phyloP scores from a whole-genome alignment of 495 filamentous ascomycete genomes.

The Alectoria sarmentosa region DNA sequence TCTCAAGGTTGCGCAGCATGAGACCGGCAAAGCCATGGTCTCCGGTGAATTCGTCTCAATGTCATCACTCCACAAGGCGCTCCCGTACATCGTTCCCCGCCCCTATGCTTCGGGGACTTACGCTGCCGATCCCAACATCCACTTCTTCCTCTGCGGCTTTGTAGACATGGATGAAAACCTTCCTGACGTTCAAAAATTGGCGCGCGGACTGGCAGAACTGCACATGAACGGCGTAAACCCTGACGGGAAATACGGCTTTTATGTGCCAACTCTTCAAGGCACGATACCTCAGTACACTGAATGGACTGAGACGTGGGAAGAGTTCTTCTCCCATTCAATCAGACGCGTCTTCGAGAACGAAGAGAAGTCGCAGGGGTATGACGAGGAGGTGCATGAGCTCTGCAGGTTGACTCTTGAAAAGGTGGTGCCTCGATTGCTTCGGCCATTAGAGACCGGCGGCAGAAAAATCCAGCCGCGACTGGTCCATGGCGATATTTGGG shows the following conservation, averaged over 20 bases:
- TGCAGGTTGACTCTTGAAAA: too few species aligned
- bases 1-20: too few species aligned
- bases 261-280: slow-evolving; percentile 19
- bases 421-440: too few species aligned
- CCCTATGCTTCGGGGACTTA: slow-evolving; percentile 16
- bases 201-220: slow-evolving; percentile 12
- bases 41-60: slow-evolving; percentile 19
- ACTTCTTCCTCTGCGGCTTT: slow-evolving; percentile 22
- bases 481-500: too few species aligned
- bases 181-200: slow-evolving; percentile 15
- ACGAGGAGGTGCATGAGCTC: slow-evolving; percentile 28
- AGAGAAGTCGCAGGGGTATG: slow-evolving; percentile 29
- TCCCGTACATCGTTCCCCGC: slow-evolving; percentile 9
- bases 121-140: slow-evolving; percentile 6
- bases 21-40: slow-evolving; percentile 23
- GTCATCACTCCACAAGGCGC: slow-evolving; percentile 9
- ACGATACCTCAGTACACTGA: slow-evolving; percentile 19
- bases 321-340: slow-evolving; percentile 34
- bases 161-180: slow-evolving; percentile 20
- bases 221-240: slow-evolving; percentile 14
- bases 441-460: too few species aligned
- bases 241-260: slow-evolving; percentile 24
- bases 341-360: slow-evolving; percentile 24
- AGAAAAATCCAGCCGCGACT: too few species aligned
- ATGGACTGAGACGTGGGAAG: slow-evolving; percentile 34